Conservation (phyloP, 306 rosid genomes). For the Medicago arabica region DNA sequence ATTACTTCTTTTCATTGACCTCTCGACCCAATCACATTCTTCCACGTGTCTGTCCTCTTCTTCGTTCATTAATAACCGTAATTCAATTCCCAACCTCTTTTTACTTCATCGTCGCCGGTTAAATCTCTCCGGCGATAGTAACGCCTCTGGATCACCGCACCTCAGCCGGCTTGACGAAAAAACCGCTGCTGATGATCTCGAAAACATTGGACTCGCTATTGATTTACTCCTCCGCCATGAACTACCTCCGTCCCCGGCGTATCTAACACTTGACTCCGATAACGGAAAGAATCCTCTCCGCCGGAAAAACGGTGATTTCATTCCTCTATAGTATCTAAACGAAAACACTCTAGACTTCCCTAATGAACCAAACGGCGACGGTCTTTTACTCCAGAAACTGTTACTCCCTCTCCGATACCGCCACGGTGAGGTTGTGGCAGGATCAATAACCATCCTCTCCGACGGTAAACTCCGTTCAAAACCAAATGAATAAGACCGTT, state of each 20-base stretch:
- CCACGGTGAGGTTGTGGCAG: constrained; percentile 82
- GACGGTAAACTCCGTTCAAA: constrained; percentile 79
- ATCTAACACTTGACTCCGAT: constrained; percentile 85
- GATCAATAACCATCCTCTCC: constrained; percentile 76
- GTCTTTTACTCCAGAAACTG: constrained; percentile 78
- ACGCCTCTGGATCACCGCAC: constrained; percentile 98
- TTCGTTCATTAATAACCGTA: neutral
- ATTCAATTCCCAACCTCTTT: neutral
- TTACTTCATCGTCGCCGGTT: constrained; percentile 52
- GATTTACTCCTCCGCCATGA: constrained; percentile 87
- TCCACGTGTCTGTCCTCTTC: constrained; percentile 62
- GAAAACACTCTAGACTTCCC: constrained; percentile 79
- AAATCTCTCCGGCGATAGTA: constrained; percentile 91
- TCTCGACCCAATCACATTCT: constrained; percentile 5
- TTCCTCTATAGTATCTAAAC: constrained; percentile 79
- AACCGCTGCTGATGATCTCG: constrained; percentile 67
- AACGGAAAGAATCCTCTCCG: constrained; percentile 78
- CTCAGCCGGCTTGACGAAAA: constrained; percentile 86
- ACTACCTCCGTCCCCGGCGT: constrained; percentile 66
- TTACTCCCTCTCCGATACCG: constrained; percentile 65
- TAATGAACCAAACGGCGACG: constrained; percentile 82
- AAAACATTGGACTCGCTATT: constrained; percentile 87
- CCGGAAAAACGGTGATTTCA: constrained; percentile 87
- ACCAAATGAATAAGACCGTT: constrained; percentile 88
- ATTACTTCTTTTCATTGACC: constrained; percentile 37